Percentiles rank a stretch among this genome's conserved stretches.
These are phyloP conservation scores for Botrytis tulipae DNA, from an alignment of 2,329 filamentous ascomycete genomes.

Conservation along the genomic window DNA sequence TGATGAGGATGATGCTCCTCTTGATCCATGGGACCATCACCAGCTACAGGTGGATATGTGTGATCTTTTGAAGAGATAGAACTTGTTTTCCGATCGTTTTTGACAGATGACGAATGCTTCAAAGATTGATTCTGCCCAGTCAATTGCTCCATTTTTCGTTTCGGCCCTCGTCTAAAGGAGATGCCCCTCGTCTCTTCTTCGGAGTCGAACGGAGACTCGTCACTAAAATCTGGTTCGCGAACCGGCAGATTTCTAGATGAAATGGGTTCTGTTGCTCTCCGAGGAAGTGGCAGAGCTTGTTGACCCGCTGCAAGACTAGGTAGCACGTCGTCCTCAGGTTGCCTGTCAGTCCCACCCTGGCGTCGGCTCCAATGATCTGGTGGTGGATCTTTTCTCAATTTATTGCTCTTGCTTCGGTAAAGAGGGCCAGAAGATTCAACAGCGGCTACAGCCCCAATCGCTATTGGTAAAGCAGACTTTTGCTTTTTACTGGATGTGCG, in stretches of 20 bases:
- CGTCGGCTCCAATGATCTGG: constrained; percentile 49
- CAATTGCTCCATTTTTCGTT: constrained; percentile 36
- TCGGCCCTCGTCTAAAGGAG: constrained; percentile 33
- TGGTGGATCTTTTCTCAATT: constrained; percentile 57
- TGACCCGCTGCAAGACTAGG: constrained; percentile 1
- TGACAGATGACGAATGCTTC: constrained; percentile 18
- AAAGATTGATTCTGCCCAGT: constrained; percentile 29
- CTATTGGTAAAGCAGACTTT: constrained; percentile 45
- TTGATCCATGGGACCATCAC: neutral
- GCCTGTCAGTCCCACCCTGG: constrained; percentile 46
- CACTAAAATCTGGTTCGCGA: neutral
- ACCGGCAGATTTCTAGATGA: neutral
- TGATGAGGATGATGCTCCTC: constrained; percentile 30
- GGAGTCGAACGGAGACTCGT: constrained; percentile 9
- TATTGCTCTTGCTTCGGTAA: constrained; percentile 55
- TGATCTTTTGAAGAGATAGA: constrained; percentile 32
- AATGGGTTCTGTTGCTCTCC: constrained; percentile 5
- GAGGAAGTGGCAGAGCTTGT: neutral
- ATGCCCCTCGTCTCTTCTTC: constrained; percentile 17
- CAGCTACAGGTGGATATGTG: constrained; percentile 26
- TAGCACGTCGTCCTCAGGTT: constrained; percentile 32
- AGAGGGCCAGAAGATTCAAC: constrained; percentile 39
- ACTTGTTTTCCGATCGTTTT: constrained; percentile 24
- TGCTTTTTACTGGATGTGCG: constrained; percentile 62
- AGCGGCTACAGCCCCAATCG: constrained; percentile 23